phyloP scores from a whole-genome alignment of 1,284 basidiomycete genomes.

The Moniliella sp. region DNA sequence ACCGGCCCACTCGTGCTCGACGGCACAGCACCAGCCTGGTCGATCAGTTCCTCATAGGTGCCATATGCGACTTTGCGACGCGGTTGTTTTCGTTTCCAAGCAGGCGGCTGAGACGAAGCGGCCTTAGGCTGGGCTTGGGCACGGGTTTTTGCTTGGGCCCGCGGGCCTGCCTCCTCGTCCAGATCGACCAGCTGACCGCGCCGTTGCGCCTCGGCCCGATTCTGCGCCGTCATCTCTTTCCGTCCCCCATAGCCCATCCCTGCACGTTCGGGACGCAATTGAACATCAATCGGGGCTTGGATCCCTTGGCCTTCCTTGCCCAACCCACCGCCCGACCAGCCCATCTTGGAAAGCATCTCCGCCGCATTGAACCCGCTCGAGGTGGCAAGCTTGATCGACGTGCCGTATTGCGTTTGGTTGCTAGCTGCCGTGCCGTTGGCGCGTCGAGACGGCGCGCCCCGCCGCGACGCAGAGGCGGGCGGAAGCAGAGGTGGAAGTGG shows the following conservation, averaged over 20 bases:
- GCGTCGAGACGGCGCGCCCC: too few species aligned
- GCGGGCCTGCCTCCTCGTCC: conserved; percentile 41
- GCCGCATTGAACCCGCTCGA: conserved; percentile 27
- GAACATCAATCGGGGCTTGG: conserved; percentile 27
- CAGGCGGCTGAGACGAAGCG: conserved; percentile 4
- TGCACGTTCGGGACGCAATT: conserved; percentile 22
- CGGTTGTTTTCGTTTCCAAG: conserved; percentile 13
- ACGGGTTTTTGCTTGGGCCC: conserved; percentile 8
- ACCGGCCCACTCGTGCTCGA: conserved; percentile 7
- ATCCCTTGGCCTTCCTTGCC: conserved; percentile 27
- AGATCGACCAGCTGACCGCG: conserved; percentile 9
- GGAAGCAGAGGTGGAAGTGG: too few species aligned
- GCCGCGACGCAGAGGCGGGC: too few species aligned
- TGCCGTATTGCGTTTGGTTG: background rate
- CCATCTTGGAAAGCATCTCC: conserved; percentile 25
- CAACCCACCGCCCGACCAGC: conserved; percentile 30
- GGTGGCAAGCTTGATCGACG: background rate
- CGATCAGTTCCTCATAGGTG: conserved; percentile 29
- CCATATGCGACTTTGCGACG: conserved; percentile 21
- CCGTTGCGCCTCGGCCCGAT: conserved; percentile 12
- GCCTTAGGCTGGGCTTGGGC: background rate
- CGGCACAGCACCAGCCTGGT: conserved; percentile 9
- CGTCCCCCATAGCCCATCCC: conserved; percentile 29
- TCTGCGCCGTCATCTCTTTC: conserved; percentile 27
- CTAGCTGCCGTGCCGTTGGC: too few species aligned